These are phyloP conservation scores for Cyberlindnera lachancei DNA, from an alignment of 805 yeast genomes.

Conservation along the genomic window DNA sequence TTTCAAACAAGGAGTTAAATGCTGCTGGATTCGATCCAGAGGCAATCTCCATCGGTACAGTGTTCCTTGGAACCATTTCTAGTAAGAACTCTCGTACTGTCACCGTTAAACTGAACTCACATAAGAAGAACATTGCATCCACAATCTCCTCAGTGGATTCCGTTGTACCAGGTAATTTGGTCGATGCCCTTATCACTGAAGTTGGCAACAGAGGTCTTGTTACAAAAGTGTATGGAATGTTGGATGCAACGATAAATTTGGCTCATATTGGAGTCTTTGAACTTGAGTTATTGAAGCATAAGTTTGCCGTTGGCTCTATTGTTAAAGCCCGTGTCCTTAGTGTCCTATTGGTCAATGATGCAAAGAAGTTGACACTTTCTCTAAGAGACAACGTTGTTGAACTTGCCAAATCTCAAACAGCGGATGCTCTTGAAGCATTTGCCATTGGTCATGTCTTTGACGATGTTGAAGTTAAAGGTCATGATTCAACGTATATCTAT, in stretches of 20 bases:
- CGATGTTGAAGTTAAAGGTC: conserved; percentile 50
- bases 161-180: conserved; percentile 76
- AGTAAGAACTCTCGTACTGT: conserved; percentile 50
- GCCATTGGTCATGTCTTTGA: conserved; percentile 69
- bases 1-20: conserved; percentile 60
- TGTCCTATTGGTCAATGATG: conserved; percentile 41
- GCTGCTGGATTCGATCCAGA: conserved; percentile 30
- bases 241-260: conserved; percentile 61
- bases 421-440: conserved; percentile 46
- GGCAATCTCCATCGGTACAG: conserved; percentile 51
- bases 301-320: conserved; percentile 58
- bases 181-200: conserved; percentile 64
- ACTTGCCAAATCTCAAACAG: conserved; percentile 10
- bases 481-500: conserved; percentile 48
- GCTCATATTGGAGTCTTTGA: conserved; percentile 51
- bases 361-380: conserved; percentile 59
- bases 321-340: conserved; percentile 68
- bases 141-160: conserved; percentile 71
- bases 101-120: conserved; percentile 42
- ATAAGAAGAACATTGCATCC: conserved; percentile 39
- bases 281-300: conserved; percentile 46
- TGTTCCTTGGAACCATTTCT: conserved; percentile 53
- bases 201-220: conserved; percentile 54
- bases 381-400: conserved; percentile 45
- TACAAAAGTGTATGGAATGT: conserved; percentile 68